Base-by-base conservation (phyloP, 768 basidiomycete genomes). In the Podaxis sp. region DNA sequence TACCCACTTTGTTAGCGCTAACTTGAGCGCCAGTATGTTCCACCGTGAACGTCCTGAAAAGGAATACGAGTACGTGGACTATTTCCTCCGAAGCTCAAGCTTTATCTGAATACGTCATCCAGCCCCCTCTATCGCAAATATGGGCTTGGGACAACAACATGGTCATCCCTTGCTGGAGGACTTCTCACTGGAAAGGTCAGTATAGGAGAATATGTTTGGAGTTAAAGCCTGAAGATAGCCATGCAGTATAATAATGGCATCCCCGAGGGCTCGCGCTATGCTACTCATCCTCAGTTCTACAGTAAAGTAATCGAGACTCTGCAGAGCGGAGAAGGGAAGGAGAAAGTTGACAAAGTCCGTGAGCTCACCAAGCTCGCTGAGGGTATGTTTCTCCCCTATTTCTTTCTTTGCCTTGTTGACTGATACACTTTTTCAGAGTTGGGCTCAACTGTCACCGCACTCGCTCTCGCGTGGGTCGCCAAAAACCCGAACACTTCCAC, bases 381-480 rank as follows among this genome's bases (percentile, higher is more conserved):
- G 64, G 78, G 80, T 80, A 50, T 55, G 73, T 56, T 13, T 9
- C 10, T 36, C 36, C 51, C n/a, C 16, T 36, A 4, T 42, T 18
- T 36, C 52, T 32, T 40, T 16, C 16, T 5, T 5, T 40, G 25
- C 51, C 61, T 21, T 16, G 9, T 58, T 61, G 13, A 25, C 9
- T 36, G 9, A 23, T 23, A 27, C 11, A 10, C 13, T 6, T 23
- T 23, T 21, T 0, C 50, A 74, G 74, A 74, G 63, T 66, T 76
- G 3, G 64, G 81, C 76, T 69, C 81, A 79, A 65, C 82, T 76
- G 69, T 79, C 38, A 73, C 81, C n/a, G 81, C 84, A 9, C 81
- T 95, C 32, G 88, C 93, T 0, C 81, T 94, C 40, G 91, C 91
- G 5, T 94, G 91, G 90, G 77, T 87, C 3, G 83, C 87, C 11